These are phyloP conservation scores for Ampelocalamus luodianensis DNA, from an alignment of 176 grass and related monocot genomes.

Conservation along the genomic window DNA sequence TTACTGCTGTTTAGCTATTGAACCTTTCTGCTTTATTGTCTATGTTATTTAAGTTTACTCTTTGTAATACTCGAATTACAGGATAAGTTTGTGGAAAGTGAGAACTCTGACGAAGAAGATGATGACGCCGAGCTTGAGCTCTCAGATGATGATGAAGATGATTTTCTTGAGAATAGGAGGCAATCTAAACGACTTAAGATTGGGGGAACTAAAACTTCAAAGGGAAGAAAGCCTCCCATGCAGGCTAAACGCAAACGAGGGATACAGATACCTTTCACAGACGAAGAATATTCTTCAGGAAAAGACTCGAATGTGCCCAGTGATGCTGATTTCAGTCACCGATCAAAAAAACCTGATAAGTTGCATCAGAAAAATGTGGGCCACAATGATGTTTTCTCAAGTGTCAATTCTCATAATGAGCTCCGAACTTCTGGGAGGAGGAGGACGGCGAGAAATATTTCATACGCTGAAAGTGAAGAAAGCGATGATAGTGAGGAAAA, in stretches of 20 bases:
- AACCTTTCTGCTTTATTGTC: not conserved
- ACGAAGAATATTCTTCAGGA: slow-evolving; percentile 90
- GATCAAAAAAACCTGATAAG: slow-evolving; percentile 54
- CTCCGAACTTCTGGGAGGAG: slow-evolving; percentile 85
- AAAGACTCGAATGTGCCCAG: slow-evolving; percentile 70
- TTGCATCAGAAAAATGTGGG: slow-evolving; percentile 56
- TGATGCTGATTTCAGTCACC: slow-evolving; percentile 55
- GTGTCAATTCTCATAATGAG: slow-evolving; percentile 57
- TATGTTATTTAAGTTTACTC: slow-evolving; percentile 21
- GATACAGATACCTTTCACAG: slow-evolving; percentile 61
- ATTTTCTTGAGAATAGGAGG: slow-evolving; percentile 65
- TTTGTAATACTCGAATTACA: slow-evolving; percentile 44
- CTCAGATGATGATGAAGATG: slow-evolving; percentile 78
- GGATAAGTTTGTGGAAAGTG: slow-evolving; percentile 74
- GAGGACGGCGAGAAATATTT: slow-evolving; percentile 79
- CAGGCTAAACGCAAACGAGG: slow-evolving; percentile 62
- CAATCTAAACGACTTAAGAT: slow-evolving; percentile 66
- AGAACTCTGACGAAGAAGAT: slow-evolving; percentile 70
- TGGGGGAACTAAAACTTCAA: slow-evolving; percentile 56
- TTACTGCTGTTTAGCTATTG: slow-evolving; percentile 6
- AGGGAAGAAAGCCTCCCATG: slow-evolving; percentile 62
- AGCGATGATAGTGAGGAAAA: slow-evolving; percentile 91
- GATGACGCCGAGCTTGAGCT: slow-evolving; percentile 70
- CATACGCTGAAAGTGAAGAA: slow-evolving; percentile 98
- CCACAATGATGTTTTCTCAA: slow-evolving; percentile 35